Evolutionary conservation across 2,329 filamentous ascomycete species (phyloP), one percentile per base, ranked within the genome.

Genomic region (Aureobasidium pullulans): DNA sequence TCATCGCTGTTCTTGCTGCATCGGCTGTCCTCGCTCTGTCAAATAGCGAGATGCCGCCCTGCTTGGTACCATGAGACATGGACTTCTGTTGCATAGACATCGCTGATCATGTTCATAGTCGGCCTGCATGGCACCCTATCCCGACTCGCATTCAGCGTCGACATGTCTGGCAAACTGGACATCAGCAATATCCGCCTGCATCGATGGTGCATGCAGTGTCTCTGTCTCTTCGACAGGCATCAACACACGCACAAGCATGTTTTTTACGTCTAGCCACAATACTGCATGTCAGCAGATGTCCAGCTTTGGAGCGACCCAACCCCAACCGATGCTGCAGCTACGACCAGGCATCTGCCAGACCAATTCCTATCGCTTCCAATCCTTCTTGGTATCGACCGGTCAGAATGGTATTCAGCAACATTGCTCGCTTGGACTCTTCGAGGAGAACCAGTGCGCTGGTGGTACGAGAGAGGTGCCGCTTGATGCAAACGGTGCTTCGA

Each of bases 181-280:
- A 15, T 31, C 29, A 6, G 16, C 23, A n/a, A 47, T 59, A 13
- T 34, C 37, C 1, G 16, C 40, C 7, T 59, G 57, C 32, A 46
- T 59, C 39, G 57, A 59, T 23, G 29, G 19, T 2, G 13, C 57
- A 4, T 59, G 57, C 40, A 59, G 57, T 19, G 40, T 42, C 11
- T 46, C 47, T 11, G 36, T 44, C 48, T 50, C 40, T 16, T 52
- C 57, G 4, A 10, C 57, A 13, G n/a, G 36, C 11, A 16, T 23
- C 39, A 48, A 44, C 10, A 31, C 47, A 9, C 47, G 47, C n/a
- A 59, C 47, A 15, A 59, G 37, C 47, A 37, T 59, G n/a, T 52
- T 50, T 31, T 59, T 59, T 39, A 43, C 47, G 0, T 48, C 57
- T 10, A 52, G 46, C 7, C 13, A 16, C n/a, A 29, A 39, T 11